Base-by-base conservation (phyloP, 352 stramenopile genomes). In the Pythium apleroticum region DNA sequence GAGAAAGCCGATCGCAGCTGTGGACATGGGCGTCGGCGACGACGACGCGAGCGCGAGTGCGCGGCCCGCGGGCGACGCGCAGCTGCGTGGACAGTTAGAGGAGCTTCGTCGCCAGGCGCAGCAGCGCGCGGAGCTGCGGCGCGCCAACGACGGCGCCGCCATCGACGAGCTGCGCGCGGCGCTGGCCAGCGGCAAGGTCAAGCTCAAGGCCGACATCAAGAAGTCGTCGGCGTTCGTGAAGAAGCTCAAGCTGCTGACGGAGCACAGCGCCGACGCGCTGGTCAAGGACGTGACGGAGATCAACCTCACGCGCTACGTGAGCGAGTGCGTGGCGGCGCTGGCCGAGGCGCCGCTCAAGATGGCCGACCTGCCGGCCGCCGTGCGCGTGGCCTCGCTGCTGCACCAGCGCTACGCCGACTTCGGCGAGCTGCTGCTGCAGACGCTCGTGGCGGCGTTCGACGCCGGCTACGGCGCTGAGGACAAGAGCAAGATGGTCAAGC, bases 151-250 rank as follows among this genome's bases (percentile, higher is more conserved):
- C 20, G 30, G 63, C 0, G 66, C 66, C n/a, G 67, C 61, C 25
- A 85, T 93, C 27, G 64, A 65, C 57, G 57, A 74, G 33, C 69
- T 87, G 35, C 90, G 96, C 46, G 77, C 82, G 39, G 73, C 83
- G 45, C 90, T 98, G 58, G 78, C 97, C 46, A 75, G 71, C 2
- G 90, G 81, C 56, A 90, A 91, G 53, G 89, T 98, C 45, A 95
- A 91, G 72, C 89, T 99, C 56, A 99, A 99, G 74, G 95, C 91
- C 57, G 96, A 99, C 81, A 93, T 99, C 57, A 99, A 99, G 77
- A 98, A 98, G 73, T 98, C 91, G 57, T 99, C 95, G 31, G 93
- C 96, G 35, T 99, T 99, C 80, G 97, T 98, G 24, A 99, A 99
- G 72, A 98, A 98, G 71, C 89, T 99, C 60, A 88, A 88, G 57